Evolutionary conservation across 2,329 filamentous ascomycete genomes (phyloP), one percentile per base, ranked within the genome.

Genomic region (Cladophialophora immunda): DNA sequence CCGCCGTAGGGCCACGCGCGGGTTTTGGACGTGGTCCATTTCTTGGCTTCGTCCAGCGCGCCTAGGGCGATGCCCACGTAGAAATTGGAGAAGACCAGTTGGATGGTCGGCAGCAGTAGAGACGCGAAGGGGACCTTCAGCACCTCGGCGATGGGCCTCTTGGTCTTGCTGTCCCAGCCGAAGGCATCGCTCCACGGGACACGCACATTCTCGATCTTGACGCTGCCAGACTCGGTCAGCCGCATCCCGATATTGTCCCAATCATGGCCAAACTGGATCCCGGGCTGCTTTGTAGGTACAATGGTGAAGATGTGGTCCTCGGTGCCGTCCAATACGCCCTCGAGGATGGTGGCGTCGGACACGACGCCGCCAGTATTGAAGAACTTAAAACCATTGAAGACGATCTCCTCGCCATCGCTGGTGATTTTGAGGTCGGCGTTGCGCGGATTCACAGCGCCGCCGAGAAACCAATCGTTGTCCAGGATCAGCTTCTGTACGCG

Each of bases 341-440:
- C 88, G 0, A 91, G 81, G 0, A 90, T 86, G 0, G 87, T 90
- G 22, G 90, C 77, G 66, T 91, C 88, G 0, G 87, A 89, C 1
- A 91, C 81, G 0, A 89, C 87, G 29, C 88, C 88, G 0, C 89
- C 89, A 0, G 88, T 91, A 73, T 88, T 90, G 80, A 90, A 90
- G 76, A 85, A 81, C 75, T 91, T 91, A 76, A 81, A 83, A 1
- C 88, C 66, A 45, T 66, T 60, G 53, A 68, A 68, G 2, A 68
- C 64, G 27, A 68, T 75, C 2, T 83, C 77, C 3, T 87, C 84
- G 1, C 84, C 86, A 0, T 86, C 81, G 1, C 80, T 76, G 0
- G 80, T 86, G 67, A 89, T 87, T 32, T 81, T 84, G 8, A 89
- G 76, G 70, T 90, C 87, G 45, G 79, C 86, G 73, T 90, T 87